phyloP scores from a whole-genome alignment of 371 early-diverging fungal species.

The Encephalitozoon hellem region DNA sequence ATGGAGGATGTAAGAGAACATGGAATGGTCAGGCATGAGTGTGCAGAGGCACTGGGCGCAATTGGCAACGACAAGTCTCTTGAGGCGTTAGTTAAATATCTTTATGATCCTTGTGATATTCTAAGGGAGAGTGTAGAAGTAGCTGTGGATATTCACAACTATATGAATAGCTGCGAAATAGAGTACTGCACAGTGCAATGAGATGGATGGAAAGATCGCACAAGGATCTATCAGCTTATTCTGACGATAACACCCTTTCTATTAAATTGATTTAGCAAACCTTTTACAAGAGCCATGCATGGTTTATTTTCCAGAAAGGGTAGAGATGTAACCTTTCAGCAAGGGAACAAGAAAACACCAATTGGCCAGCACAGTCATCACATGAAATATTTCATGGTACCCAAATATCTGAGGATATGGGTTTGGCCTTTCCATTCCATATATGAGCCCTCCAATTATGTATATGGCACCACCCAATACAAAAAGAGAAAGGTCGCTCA shows the following conservation, averaged over 20 bases:
- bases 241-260: not conserved
- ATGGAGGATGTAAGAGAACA: slow-evolving; percentile 68
- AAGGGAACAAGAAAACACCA: slow-evolving; percentile 58
- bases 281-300: too few species aligned
- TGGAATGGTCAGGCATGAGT: slow-evolving; percentile 95
- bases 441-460: slow-evolving; percentile 59
- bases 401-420: slow-evolving; percentile 58
- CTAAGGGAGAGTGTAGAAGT: slow-evolving; percentile 88
- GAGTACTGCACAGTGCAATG: slow-evolving; percentile 55
- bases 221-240: not conserved
- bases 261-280: not conserved
- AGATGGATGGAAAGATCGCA: not conserved
- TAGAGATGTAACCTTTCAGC: slow-evolving; percentile 36
- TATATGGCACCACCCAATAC: slow-evolving; percentile 57
- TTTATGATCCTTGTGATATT: slow-evolving; percentile 70
- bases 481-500: slow-evolving; percentile 34
- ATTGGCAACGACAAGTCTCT: slow-evolving; percentile 82
- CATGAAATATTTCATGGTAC: slow-evolving; percentile 62
- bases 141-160: slow-evolving; percentile 88
- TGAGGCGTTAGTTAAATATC: slow-evolving; percentile 67
- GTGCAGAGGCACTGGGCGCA: slow-evolving; percentile 96
- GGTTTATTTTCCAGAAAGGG: not conserved
- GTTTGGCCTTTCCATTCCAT: slow-evolving; percentile 57
- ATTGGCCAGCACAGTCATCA: slow-evolving; percentile 59
- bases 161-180: slow-evolving; percentile 67